Percentiles rank a stretch among this genome's conserved stretches.
Conservation (phyloP, 257 asterid genomes). For the Ajuga chamaepitys region DNA sequence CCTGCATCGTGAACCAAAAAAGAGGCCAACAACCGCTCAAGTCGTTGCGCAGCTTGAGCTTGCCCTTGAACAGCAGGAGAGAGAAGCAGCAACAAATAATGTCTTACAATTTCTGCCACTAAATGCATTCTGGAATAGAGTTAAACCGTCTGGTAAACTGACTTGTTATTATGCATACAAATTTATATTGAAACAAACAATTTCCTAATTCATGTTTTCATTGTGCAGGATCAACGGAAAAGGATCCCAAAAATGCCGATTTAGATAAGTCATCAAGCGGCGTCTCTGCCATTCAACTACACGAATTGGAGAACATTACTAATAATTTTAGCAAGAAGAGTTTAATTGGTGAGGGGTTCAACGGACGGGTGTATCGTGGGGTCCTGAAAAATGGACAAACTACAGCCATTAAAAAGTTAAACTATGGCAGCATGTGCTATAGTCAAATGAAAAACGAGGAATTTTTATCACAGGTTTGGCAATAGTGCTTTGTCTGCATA, state of each 20-base stretch:
- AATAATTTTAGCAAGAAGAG: constrained; percentile 2
- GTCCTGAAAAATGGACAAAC: constrained; percentile 21
- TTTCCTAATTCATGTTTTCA: neutral
- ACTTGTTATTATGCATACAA: neutral
- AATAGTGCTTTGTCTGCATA: neutral
- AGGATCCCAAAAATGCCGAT: too few relatives aligned
- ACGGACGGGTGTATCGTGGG: constrained; percentile 12
- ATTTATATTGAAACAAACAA: neutral
- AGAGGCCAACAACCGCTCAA: neutral
- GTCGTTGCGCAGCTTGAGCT: neutral
- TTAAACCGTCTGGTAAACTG: neutral
- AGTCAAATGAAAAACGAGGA: constrained; percentile 19
- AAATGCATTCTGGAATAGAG: neutral
- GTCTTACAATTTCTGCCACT: neutral
- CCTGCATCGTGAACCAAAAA: neutral
- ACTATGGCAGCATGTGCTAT: constrained; percentile 14
- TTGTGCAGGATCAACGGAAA: neutral
- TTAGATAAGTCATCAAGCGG: too few relatives aligned
- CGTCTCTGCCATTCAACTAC: neutral
- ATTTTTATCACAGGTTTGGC: constrained; percentile 20
- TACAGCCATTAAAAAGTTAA: constrained; percentile 18
- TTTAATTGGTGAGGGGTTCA: constrained; percentile 1
- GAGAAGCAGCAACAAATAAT: neutral
- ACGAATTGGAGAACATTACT: constrained; percentile 5
- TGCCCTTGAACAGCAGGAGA: neutral